Percentiles rank a stretch among this genome's conserved stretches.
phyloP scores from a whole-genome alignment of 805 yeast genomes.

The Candida tallmaniae region DNA sequence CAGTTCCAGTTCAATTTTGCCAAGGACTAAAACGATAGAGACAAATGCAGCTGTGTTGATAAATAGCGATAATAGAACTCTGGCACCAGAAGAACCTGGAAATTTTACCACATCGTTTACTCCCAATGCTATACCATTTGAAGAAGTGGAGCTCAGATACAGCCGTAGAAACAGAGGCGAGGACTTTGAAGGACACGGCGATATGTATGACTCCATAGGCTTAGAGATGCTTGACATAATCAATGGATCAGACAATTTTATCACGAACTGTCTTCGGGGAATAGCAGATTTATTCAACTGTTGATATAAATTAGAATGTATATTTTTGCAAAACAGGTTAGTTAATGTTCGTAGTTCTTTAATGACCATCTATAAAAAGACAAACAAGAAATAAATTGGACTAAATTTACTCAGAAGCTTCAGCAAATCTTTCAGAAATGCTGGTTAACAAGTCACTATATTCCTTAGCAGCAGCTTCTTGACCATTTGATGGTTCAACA shows the following conservation, averaged over 20 bases:
- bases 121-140: conserved; percentile 11
- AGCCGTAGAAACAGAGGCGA: not conserved
- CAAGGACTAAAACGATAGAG: conserved; percentile 1
- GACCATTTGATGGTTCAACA: conserved; percentile 92
- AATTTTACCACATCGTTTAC: conserved; percentile 5
- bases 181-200: conserved; percentile 3
- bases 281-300: conserved; percentile 16
- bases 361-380: not conserved
- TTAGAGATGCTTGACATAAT: conserved; percentile 9
- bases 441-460: conserved; percentile 69
- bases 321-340: not conserved
- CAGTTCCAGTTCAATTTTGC: conserved; percentile 6
- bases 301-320: conserved; percentile 5
- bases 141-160: conserved; percentile 4
- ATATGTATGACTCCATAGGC: conserved; percentile 9
- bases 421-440: conserved; percentile 90
- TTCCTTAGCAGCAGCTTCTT: conserved; percentile 68
- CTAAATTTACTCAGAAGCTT: conserved; percentile 71
- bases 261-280: conserved; percentile 12
- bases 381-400: conserved; percentile 2
- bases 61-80: not conserved
- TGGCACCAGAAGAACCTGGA: too few species aligned
- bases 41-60: conserved; percentile 1
- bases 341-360: not conserved
- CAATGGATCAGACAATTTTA: conserved; percentile 11